These are phyloP conservation scores for Chlamydomonas sphaeroides DNA, from an alignment of 139 green algal genomes.

Conservation along the genomic window DNA sequence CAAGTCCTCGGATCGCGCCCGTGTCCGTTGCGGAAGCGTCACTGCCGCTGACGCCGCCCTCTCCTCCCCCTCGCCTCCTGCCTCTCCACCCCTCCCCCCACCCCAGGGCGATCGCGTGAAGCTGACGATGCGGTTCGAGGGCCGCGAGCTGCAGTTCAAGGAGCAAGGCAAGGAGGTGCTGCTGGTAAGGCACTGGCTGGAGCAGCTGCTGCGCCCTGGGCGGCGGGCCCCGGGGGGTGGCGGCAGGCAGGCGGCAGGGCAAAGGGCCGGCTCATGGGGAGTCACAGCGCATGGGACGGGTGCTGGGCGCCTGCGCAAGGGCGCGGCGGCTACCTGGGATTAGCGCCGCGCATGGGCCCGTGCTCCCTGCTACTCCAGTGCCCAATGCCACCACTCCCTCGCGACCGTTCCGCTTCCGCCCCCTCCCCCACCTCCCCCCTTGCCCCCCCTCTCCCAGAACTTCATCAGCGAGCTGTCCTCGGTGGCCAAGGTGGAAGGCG, in stretches of 20 bases:
- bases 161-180: slow-evolving; percentile 60
- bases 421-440: background rate
- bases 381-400: background rate
- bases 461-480: slow-evolving; percentile 47
- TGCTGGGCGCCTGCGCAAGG: no score
- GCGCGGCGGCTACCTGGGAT: no score
- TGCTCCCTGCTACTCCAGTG: no score
- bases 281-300: no score
- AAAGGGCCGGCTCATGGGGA: no score
- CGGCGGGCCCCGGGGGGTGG: no score
- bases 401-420: background rate
- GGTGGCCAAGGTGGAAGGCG: slow-evolving; percentile 49
- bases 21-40: no score
- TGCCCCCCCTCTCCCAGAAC: slow-evolving; percentile 18
- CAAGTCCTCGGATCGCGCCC: background rate
- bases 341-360: no score
- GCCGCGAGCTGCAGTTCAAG: slow-evolving; percentile 60
- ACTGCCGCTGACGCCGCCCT: background rate
- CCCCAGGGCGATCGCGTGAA: slow-evolving; percentile 58
- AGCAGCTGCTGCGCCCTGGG: no score
- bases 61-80: background rate
- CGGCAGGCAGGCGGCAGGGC: no score
- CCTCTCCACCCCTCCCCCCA: background rate
- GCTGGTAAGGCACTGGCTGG: slow-evolving; percentile 55
- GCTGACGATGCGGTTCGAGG: slow-evolving; percentile 60